Percentiles rank a stretch among this genome's conserved stretches.
Evolutionary conservation across 148 eudicot genomes (phyloP).

Genomic region (Amaranthus cruentus): DNA sequence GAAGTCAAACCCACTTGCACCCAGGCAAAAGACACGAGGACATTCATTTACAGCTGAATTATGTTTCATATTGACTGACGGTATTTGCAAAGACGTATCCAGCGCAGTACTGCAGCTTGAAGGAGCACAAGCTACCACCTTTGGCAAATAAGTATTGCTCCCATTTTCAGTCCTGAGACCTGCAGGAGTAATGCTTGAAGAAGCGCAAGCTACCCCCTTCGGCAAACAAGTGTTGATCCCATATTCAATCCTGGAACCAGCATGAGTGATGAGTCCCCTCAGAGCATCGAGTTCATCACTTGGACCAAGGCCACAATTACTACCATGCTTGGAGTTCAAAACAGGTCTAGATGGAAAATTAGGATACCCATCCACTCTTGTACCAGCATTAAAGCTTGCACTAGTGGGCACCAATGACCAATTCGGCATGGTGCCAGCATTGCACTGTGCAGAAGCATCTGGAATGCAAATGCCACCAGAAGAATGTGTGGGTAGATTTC

Average conservation of each 20-base stretch:
- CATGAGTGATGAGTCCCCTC: conserved; percentile 21
- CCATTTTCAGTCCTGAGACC: conserved; percentile 24
- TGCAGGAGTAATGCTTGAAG: conserved; percentile 19
- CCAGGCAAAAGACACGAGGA: conserved; percentile 65
- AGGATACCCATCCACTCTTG: conserved; percentile 24
- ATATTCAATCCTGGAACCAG: conserved; percentile 24
- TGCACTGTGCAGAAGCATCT: conserved; percentile 15
- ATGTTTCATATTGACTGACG: conserved; percentile 20
- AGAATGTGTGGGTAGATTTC: conserved; percentile 26
- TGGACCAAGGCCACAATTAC: conserved; percentile 21
- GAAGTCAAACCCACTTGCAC: conserved; percentile 40
- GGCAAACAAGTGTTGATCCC: conserved; percentile 18
- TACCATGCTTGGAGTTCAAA: conserved; percentile 20
- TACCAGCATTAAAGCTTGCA: conserved; percentile 24
- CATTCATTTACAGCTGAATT: conserved; percentile 29
- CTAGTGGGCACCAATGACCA: conserved; percentile 27
- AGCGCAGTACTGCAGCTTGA: conserved; percentile 16
- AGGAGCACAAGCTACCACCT: conserved; percentile 26
- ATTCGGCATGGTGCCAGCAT: conserved; percentile 24
- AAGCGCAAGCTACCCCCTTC: conserved; percentile 3
- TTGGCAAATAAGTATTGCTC: conserved; percentile 23
- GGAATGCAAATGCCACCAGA: conserved; percentile 17
- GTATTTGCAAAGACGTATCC: conserved; percentile 20
- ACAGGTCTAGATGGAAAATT: conserved; percentile 20
- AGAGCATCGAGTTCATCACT: conserved; percentile 25